Base-by-base conservation (phyloP, 768 basidiomycete genomes). In the Trametes cinnabarina region DNA sequence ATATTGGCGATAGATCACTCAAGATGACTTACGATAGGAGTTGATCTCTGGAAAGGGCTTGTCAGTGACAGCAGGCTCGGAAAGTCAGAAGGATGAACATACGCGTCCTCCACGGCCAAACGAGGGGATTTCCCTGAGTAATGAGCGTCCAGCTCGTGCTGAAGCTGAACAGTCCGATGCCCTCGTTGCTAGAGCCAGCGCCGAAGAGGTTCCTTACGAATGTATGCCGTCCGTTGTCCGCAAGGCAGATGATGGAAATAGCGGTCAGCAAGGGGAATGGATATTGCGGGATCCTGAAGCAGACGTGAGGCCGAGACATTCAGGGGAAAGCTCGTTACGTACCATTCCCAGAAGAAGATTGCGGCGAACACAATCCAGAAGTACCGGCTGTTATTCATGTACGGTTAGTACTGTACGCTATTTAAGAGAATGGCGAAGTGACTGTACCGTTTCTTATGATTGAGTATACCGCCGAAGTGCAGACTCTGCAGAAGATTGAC, bases 81-180 rank as follows among this genome's bases (percentile, higher is more conserved):
- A 22, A 9, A 1, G 12, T 5, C 49, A 51, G 40, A 49, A 32
- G 54, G 23, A 22, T 20, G 19, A 6, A 73, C 77, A 32, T 64
- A 78, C 79, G 82, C 0, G 82, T 82, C 60, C 79, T 77, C 47
- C 82, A 73, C 6, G 82, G 82, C 81, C 82, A 83, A 9, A 80
- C 77, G 6, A 84, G 69, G 0, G 82, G 82, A 44, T 69, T 76
- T 4, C 81, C 82, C 64, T 83, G 82, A 1, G 77, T 78, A 59
- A 83, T 82, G 20, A 83, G 70, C 6, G 79, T 81, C 80, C 80
- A 82, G 42, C 76, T 76, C 22, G 77, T 74, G 51, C 75, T 69
- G 63, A 81, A 79, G 32, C 76, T 78, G 35, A 80, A 65, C 43
- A 82, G 55, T 4, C 80, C 80, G 14, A 81, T 72, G 12, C 80